Conservation (phyloP, 208 protist species). For the Leishmania mexicana region DNA sequence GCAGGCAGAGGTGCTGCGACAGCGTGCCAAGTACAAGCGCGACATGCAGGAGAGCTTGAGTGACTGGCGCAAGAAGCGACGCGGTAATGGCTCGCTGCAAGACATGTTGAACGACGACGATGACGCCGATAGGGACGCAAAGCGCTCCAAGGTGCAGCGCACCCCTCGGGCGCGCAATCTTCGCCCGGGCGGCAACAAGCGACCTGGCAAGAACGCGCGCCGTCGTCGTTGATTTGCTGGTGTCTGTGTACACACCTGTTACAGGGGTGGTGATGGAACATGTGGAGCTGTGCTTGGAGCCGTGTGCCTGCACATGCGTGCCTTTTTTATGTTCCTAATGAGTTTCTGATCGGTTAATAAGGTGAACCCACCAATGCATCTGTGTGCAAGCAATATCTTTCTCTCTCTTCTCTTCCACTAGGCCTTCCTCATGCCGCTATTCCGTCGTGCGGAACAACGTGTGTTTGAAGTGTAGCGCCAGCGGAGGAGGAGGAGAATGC, state of each 20-base stretch:
- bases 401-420: background rate
- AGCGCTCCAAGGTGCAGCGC: conserved; percentile 26
- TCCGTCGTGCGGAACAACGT: background rate
- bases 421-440: background rate
- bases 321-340: background rate
- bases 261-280: background rate
- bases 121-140: conserved; percentile 18
- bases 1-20: conserved; percentile 92
- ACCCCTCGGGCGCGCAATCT: conserved; percentile 50
- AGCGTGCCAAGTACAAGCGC: conserved; percentile 94
- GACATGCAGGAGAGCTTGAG: conserved; percentile 87
- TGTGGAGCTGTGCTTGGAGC: background rate
- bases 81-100: conserved; percentile 67
- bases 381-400: background rate
- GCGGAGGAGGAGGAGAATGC: background rate
- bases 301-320: conserved; percentile 8
- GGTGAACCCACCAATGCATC: background rate
- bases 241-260: background rate
- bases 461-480: background rate
- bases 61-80: conserved; percentile 87
- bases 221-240: conserved; percentile 38
- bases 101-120: conserved; percentile 75
- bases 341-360: conserved; percentile 36
- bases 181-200: conserved; percentile 68
- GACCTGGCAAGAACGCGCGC: conserved; percentile 91